Percentiles rank a stretch among this genome's conserved stretches.
Conservation (phyloP, 1,284 basidiomycete species). For the Ustilago cynodontis region DNA sequence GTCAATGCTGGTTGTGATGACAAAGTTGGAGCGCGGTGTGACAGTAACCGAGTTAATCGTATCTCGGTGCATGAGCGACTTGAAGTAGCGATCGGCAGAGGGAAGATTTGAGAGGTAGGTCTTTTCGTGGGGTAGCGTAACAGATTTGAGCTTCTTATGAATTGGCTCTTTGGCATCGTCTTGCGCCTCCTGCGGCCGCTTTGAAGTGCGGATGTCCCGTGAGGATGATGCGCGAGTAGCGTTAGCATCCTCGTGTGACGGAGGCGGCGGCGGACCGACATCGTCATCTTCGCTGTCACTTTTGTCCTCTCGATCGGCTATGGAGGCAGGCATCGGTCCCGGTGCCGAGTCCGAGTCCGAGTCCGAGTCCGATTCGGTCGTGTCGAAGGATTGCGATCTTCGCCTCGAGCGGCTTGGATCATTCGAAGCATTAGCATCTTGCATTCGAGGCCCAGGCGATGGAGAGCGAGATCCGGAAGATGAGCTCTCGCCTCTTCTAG, state of each 20-base stretch:
- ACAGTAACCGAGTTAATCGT: conserved; percentile 84
- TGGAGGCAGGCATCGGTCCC: conserved; percentile 12
- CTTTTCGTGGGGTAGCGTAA: conserved; percentile 77
- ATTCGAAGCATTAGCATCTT: background rate
- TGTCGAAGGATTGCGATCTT: conserved; percentile 33
- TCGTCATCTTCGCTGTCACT: conserved; percentile 14
- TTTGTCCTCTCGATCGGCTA: background rate
- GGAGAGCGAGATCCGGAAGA: conserved; percentile 12
- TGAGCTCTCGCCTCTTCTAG: background rate
- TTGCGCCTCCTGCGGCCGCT: conserved; percentile 9
- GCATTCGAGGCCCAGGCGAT: conserved; percentile 15
- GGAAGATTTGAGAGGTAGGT: conserved; percentile 93
- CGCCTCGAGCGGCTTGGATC: conserved; percentile 4
- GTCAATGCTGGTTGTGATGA: conserved; percentile 93
- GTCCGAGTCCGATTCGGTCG: conserved; percentile 24
- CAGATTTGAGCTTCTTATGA: conserved; percentile 38
- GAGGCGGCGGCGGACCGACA: conserved; percentile 32
- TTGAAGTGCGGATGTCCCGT: background rate
- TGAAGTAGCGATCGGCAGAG: conserved; percentile 90
- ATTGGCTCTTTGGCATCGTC: conserved; percentile 3
- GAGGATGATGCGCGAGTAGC: background rate
- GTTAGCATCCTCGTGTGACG: background rate
- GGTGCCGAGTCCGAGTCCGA: conserved; percentile 15
- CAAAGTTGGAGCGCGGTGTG: conserved; percentile 75
- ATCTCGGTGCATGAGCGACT: conserved; percentile 98